phyloP scores from a whole-genome alignment of 805 yeast species.

The Monosporozyma solicola region DNA sequence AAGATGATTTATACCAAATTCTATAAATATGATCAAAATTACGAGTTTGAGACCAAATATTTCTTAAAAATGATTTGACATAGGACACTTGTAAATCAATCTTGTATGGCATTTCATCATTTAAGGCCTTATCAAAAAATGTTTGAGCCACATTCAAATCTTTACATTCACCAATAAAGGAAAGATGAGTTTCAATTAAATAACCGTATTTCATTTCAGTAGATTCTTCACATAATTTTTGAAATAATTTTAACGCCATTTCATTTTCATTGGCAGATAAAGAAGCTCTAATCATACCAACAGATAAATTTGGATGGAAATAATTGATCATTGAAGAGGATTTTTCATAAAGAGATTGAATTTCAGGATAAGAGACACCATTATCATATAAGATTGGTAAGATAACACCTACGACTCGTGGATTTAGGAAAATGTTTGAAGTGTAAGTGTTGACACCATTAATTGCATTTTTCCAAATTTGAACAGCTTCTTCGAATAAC shows the following conservation, averaged over 20 bases:
- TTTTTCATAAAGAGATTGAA: conserved; percentile 46
- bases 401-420: conserved; percentile 58
- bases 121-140: conserved; percentile 65
- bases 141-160: conserved; percentile 63
- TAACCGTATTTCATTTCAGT: conserved; percentile 41
- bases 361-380: conserved; percentile 54
- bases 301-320: conserved; percentile 42
- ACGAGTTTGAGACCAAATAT: conserved; percentile 48
- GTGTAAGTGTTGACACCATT: conserved; percentile 18
- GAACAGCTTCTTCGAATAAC: conserved; percentile 53
- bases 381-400: conserved; percentile 57
- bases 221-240: conserved; percentile 45
- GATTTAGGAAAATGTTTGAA: conserved; percentile 42
- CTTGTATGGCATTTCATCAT: conserved; percentile 61
- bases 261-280: conserved; percentile 54
- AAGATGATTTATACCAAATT: conserved; percentile 55
- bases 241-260: conserved; percentile 57
- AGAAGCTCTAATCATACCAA: conserved; percentile 69
- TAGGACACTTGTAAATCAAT: conserved; percentile 66
- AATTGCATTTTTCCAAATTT: conserved; percentile 53
- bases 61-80: conserved; percentile 53
- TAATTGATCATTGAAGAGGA: conserved; percentile 29
- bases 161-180: conserved; percentile 69
- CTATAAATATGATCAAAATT: conserved; percentile 50
- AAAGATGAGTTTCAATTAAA: conserved; percentile 63